Evolutionary conservation across 768 basidiomycete genomes (phyloP).

Genomic region (Gelatoporia subvermispora): DNA sequence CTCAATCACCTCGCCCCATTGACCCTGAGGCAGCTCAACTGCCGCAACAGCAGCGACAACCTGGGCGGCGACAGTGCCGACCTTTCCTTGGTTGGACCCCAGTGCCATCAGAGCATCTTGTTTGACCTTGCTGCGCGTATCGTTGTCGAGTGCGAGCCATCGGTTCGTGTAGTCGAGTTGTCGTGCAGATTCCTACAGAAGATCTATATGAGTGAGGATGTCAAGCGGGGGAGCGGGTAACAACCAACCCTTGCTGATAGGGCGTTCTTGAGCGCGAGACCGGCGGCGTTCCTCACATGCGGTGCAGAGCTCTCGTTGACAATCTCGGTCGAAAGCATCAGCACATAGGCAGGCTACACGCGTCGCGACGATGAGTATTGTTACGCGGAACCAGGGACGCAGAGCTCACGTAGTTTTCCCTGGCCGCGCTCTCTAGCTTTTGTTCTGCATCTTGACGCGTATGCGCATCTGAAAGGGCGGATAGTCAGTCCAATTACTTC

Average conservation of each 20-base stretch:
- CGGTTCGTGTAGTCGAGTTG: slow-evolving; percentile 72
- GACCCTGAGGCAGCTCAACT: slow-evolving; percentile 81
- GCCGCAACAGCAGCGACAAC: slow-evolving; percentile 92
- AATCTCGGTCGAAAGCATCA: slow-evolving; percentile 83
- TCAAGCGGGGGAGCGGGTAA: slow-evolving; percentile 7
- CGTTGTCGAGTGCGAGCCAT: slow-evolving; percentile 74
- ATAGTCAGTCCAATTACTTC: background rate
- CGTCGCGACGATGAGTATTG: slow-evolving; percentile 6
- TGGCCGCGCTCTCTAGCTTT: slow-evolving; percentile 80
- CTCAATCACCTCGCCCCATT: slow-evolving; percentile 90
- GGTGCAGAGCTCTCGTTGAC: slow-evolving; percentile 65
- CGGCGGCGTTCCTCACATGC: slow-evolving; percentile 91
- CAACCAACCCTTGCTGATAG: slow-evolving; percentile 78
- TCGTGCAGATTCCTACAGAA: slow-evolving; percentile 61
- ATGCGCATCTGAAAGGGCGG: slow-evolving; percentile 56
- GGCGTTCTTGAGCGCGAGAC: slow-evolving; percentile 94
- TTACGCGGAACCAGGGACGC: slow-evolving; percentile 6
- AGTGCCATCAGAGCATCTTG: slow-evolving; percentile 81
- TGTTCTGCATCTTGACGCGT: slow-evolving; percentile 90
- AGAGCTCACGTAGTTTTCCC: slow-evolving; percentile 81
- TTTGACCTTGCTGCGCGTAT: slow-evolving; percentile 78
- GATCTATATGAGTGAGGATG: slow-evolving; percentile 14
- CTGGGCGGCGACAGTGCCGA: slow-evolving; percentile 86
- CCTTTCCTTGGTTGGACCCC: slow-evolving; percentile 63
- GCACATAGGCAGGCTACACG: slow-evolving; percentile 84